A percentile compares a stretch with the other conserved stretches of the same genome.
Conservation (phyloP, 495 filamentous ascomycete genomes). For the Penicillium psychrofluorescens region DNA sequence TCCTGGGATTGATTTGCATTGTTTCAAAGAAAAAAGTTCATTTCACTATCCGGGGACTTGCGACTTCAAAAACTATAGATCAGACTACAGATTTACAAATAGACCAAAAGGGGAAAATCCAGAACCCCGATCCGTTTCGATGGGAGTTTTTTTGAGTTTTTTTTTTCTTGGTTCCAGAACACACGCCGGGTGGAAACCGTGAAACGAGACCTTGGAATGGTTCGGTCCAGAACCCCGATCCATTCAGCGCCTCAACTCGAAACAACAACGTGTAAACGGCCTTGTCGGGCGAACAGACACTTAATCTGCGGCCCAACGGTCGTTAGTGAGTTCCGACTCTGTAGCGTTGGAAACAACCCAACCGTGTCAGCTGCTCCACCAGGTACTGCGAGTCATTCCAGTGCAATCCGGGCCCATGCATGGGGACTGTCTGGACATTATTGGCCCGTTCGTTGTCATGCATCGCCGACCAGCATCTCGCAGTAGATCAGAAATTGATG, state of each 20-base stretch:
- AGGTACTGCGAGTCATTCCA: slow-evolving; percentile 18
- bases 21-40: background rate
- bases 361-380: slow-evolving; percentile 10
- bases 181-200: background rate
- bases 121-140: slow-evolving; percentile 5
- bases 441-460: slow-evolving; percentile 2
- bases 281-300: background rate
- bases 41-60: no score
- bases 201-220: no score
- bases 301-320: slow-evolving; percentile 1
- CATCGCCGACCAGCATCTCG: slow-evolving; percentile 16
- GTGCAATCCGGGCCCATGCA: slow-evolving; percentile 7
- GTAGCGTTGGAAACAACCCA: no score
- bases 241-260: background rate
- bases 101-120: slow-evolving; percentile 11
- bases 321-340: background rate
- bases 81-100: slow-evolving; percentile 2
- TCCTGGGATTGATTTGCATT: slow-evolving; percentile 3
- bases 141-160: no score
- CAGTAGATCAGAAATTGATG: slow-evolving; percentile 12
- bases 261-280: background rate
- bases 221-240: background rate
- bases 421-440: slow-evolving; percentile 4
- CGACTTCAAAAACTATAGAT: background rate
- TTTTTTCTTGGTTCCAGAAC: slow-evolving; percentile 3